Percentiles rank a stretch among this genome's conserved stretches.
These are phyloP conservation scores for Naegleria fowleri DNA, from an alignment of 208 protist genomes.

Conservation along the genomic window DNA sequence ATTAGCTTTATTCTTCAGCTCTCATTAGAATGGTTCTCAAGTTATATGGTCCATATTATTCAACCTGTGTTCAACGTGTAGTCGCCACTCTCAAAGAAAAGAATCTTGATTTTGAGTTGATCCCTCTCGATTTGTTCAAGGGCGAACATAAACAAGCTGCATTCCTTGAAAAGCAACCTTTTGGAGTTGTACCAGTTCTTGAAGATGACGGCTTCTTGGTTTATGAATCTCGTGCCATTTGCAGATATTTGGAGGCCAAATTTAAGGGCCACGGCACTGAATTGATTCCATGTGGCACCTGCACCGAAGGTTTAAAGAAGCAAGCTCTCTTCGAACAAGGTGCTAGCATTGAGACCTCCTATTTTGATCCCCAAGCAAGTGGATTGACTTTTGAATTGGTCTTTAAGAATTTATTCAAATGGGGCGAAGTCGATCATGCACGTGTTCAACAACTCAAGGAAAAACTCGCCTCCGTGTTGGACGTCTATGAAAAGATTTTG, in stretches of 20 bases:
- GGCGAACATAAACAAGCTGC: background rate
- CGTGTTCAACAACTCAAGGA: background rate
- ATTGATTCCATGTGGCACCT: background rate
- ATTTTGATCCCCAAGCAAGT: background rate
- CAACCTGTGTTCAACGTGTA: background rate
- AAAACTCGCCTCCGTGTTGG: background rate
- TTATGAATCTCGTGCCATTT: constrained; percentile 5
- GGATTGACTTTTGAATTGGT: background rate
- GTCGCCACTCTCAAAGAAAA: background rate
- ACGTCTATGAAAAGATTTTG: constrained; percentile 22
- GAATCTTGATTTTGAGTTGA: background rate
- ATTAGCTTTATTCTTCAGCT: too few species aligned
- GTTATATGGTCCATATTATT: background rate
- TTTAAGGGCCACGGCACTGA: background rate
- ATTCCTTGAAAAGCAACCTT: constrained; percentile 21
- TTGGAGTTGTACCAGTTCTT: background rate
- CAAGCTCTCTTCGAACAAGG: background rate
- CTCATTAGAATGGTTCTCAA: constrained; percentile 20
- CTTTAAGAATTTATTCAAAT: background rate
- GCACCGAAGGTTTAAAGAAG: background rate
- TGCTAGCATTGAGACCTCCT: background rate
- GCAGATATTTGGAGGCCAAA: background rate
- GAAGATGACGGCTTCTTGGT: constrained; percentile 14
- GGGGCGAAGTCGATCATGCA: background rate
- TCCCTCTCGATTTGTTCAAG: background rate